Conservation (phyloP, 2,329 filamentous ascomycete genomes). For the Fusarium xylarioides region DNA sequence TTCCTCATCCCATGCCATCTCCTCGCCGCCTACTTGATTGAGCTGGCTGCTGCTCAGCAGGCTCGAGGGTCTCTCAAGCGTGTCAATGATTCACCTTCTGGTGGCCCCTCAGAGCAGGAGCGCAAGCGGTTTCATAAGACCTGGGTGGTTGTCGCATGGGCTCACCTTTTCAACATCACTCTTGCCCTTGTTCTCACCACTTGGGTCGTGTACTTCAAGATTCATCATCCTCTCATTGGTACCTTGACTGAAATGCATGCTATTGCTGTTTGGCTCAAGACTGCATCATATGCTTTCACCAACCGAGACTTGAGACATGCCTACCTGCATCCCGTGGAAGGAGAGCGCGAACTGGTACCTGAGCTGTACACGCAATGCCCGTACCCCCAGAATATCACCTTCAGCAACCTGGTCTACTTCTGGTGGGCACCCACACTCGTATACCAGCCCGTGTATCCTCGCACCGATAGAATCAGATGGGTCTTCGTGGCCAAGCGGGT, state of each 20-base stretch:
- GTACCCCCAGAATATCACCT: slow-evolving; percentile 90
- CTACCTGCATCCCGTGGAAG: slow-evolving; percentile 77
- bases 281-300: slow-evolving; percentile 93
- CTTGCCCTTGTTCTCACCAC: slow-evolving; percentile 83
- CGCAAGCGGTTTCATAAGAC: slow-evolving; percentile 74
- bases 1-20: slow-evolving; percentile 90
- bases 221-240: slow-evolving; percentile 93
- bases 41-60: slow-evolving; percentile 81
- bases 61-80: slow-evolving; percentile 74
- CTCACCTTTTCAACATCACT: slow-evolving; percentile 85
- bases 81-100: slow-evolving; percentile 57
- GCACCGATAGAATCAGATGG: slow-evolving; percentile 84
- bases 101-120: slow-evolving; percentile 63
- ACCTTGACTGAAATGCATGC: slow-evolving; percentile 91
- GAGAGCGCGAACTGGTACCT: slow-evolving; percentile 76
- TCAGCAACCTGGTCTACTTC: slow-evolving; percentile 90
- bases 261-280: slow-evolving; percentile 96
- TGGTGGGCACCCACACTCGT: slow-evolving; percentile 98
- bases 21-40: slow-evolving; percentile 89
- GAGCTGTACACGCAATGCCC: slow-evolving; percentile 84
- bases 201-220: slow-evolving; percentile 86
- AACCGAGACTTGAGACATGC: slow-evolving; percentile 95
- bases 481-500: slow-evolving; percentile 85
- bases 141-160: slow-evolving; percentile 82
- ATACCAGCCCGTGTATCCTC: slow-evolving; percentile 96